Base-by-base conservation (phyloP, 2,329 filamentous ascomycete species). In the Verticillium longisporum region DNA sequence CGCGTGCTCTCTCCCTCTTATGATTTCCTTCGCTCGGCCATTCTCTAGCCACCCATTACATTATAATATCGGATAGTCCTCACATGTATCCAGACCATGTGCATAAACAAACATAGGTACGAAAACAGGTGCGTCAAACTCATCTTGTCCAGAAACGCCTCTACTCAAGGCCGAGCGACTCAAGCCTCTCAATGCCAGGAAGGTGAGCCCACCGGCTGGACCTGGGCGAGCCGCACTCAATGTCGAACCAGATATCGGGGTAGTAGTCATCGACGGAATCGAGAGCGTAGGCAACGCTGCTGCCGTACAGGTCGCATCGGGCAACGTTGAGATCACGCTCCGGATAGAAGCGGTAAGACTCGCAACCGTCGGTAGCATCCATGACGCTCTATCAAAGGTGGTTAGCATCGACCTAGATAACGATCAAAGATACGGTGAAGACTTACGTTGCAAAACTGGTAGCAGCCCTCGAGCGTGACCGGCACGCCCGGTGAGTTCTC, bases 391-490 rank as follows among this genome's bases (percentile, higher is more conserved):
- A 59, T 55, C 53, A 21, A 4, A 26, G 18, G 13, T 36, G n/a
- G 7, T 53, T 26, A 53, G 45, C 18, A 18, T 4, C 14, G 10
- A 11, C 14, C 10, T 61, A 15, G 34, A 21, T 9, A 9, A 11
- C 1, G n/a, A 7, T 5, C 14, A 53, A 11, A 18, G 45, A 2
- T 11, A 32, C 9, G 45, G n/a, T 15, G 33, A 11, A 13, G 13
- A 66, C 68, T 71, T 66, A 73, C 77, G 58, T 65, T 64, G 64
- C 77, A 79, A 68, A 78, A 76, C 62, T 77, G 70, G 67, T 71
- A 79, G 68, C 77, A 79, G 2, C 75, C 76, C 61, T 74, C 67
- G 7, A 76, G 67, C 2, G 73, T 75, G 31, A 79, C 72, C 1
- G 68, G 66, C 38, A 73, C 70, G 13, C 65, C 68, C 1, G 62